Evolutionary conservation across 2,329 filamentous ascomycete species (phyloP), one percentile per base, ranked within the genome.

Genomic region (Ilyonectria destructans): DNA sequence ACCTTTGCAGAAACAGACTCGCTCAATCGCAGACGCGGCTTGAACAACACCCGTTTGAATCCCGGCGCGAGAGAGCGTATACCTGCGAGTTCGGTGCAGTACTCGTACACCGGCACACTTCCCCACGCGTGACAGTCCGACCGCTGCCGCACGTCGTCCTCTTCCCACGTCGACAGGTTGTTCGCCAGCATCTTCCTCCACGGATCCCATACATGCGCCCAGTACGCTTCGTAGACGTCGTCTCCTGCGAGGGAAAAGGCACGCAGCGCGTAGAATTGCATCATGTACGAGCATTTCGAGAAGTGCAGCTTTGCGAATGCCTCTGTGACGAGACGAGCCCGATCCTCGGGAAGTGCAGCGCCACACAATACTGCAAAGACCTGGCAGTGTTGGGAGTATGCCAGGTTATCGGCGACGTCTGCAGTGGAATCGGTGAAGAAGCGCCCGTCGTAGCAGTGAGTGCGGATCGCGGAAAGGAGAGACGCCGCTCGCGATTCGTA

Each of bases 351-450:
- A 8, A 10, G 43, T 15, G 62, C 77, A 2, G 77, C 79, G 6
- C 80, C 80, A 13, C 67, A 75, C 0, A 82, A 72, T 0, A 82
- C 75, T 0, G 76, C 81, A 63, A 77, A 83, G 2, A 81, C 75
- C 40, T 83, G 81, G 55, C 75, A 79, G 49, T 82, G 80, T 49
- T 82, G 77, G 2, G 77, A 80, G 62, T 79, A 80, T 1, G 76
- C 71, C 2, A 40, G 13, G 2, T 69, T 54, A 8, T 77, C 77
- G 0, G 76, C 77, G 3, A 77, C 61, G 12, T 80, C 75, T 0
- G 77, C 76, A 0, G 78, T 79, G 0, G 80, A 80, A 74, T 80
- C 66, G 40, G 80, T 79, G 57, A 81, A 82, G 68, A 77, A 81
- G 1, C 51, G 49, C 1, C 78, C 79, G 33, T 80, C 77, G 54